A percentile compares a stretch with the other conserved stretches of the same genome.
Evolutionary conservation across 257 asterid genomes (phyloP).

Genomic region (Pogostemon cablin): DNA sequence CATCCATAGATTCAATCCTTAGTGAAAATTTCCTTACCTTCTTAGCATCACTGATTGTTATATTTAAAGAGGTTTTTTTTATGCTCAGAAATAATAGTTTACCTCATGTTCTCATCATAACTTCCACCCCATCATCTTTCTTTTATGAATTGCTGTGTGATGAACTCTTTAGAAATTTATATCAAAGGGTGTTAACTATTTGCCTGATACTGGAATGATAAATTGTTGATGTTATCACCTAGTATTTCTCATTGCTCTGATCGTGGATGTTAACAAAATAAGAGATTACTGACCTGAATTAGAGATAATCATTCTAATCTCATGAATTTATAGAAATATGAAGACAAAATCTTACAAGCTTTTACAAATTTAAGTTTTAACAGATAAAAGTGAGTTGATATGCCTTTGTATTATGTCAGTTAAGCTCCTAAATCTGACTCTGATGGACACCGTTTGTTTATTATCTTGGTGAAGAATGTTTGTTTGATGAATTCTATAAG

Average conservation of each 20-base stretch:
- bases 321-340: conserved; percentile 20
- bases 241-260: background rate
- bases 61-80: background rate
- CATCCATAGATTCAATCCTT: background rate
- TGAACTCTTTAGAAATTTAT: conserved; percentile 7
- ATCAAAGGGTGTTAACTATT: conserved; percentile 13
- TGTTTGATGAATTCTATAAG: conserved; percentile 15
- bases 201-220: background rate
- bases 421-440: conserved; percentile 12
- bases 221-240: background rate
- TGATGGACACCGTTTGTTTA: background rate
- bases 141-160: background rate
- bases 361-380: background rate
- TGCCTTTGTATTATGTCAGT: conserved; percentile 16
- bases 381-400: conserved; percentile 19
- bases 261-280: background rate
- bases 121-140: conserved; percentile 15
- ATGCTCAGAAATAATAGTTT: background rate
- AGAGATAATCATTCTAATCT: conserved; percentile 3
- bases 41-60: background rate
- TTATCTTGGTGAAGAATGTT: background rate
- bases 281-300: conserved; percentile 3
- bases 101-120: conserved; percentile 2
- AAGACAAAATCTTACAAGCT: background rate
- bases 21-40: background rate